Percentiles rank a stretch among this genome's conserved stretches.
Evolutionary conservation across 1,139 yeast species (phyloP).

Genomic region (Protomyces inundatus): DNA sequence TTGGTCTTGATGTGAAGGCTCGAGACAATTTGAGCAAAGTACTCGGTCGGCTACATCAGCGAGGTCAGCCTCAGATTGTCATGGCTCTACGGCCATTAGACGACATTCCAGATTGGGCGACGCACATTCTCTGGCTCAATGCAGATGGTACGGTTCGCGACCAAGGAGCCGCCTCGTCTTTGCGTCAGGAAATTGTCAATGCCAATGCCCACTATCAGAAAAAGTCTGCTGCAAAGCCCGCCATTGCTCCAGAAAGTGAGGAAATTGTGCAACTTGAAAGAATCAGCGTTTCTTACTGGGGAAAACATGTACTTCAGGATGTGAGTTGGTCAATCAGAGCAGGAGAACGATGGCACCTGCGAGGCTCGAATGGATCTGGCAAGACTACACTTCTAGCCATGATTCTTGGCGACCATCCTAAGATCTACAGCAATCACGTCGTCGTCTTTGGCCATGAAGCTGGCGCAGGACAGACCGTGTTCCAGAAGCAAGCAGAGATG

Average conservation of each 20-base stretch:
- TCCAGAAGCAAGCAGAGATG: slow-evolving; percentile 69
- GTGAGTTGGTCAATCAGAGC: slow-evolving; percentile 60
- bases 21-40: slow-evolving; percentile 55
- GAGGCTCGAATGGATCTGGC: slow-evolving; percentile 90
- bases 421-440: slow-evolving; percentile 77
- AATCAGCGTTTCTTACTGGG: slow-evolving; percentile 63
- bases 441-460: slow-evolving; percentile 62
- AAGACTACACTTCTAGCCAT: slow-evolving; percentile 80
- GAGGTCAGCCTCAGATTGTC: slow-evolving; percentile 45
- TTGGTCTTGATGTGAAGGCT: slow-evolving; percentile 81
- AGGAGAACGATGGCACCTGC: slow-evolving; percentile 82
- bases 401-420: slow-evolving; percentile 93
- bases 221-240: not conserved
- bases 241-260: not conserved
- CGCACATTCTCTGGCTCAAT: slow-evolving; percentile 47
- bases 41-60: slow-evolving; percentile 38
- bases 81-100: slow-evolving; percentile 78
- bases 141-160: slow-evolving; percentile 48
- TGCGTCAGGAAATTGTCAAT: slow-evolving; percentile 29
- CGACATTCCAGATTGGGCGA: slow-evolving; percentile 68
- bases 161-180: slow-evolving; percentile 45
- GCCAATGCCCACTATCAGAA: not conserved
- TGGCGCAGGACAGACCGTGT: slow-evolving; percentile 70
- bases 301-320: slow-evolving; percentile 53
- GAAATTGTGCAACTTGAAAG: slow-evolving; percentile 53